phyloP scores from a whole-genome alignment of 345 rosid genomes.

The Turritis glabra region DNA sequence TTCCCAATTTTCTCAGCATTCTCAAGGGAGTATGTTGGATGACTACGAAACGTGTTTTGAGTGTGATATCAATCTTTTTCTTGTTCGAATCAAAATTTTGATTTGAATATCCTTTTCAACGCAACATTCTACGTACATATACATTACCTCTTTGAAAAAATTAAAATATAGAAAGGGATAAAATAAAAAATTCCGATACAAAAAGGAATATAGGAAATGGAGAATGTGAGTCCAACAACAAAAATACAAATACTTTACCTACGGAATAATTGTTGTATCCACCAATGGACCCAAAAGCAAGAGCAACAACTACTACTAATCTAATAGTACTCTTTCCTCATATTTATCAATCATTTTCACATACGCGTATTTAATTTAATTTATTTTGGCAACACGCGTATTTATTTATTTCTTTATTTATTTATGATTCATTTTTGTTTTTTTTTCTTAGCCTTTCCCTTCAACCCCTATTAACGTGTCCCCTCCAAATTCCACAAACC shows the following conservation, averaged over 20 bases:
- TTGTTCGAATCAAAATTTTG: neutral
- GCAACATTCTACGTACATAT: neutral
- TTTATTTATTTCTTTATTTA: slow-evolving; percentile 4
- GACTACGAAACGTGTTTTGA: too few species aligned
- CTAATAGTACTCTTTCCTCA: neutral
- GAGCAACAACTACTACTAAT: slow-evolving; percentile 6
- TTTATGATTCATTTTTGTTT: neutral
- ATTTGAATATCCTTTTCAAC: neutral
- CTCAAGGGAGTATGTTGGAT: too few species aligned
- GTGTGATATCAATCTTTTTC: too few species aligned
- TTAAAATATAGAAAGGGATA: too few species aligned
- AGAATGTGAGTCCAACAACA: slow-evolving; percentile 7
- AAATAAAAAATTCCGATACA: neutral
- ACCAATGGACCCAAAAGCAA: slow-evolving; percentile 36
- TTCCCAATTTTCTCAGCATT: neutral
- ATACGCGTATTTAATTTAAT: neutral
- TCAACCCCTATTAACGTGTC: slow-evolving; percentile 32
- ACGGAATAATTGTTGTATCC: slow-evolving; percentile 5
- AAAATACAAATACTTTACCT: neutral
- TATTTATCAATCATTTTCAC: slow-evolving; percentile 9
- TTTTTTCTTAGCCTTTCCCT: slow-evolving; percentile 4
- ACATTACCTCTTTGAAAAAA: neutral
- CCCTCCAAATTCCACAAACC: slow-evolving; percentile 24
- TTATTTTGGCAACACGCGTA: neutral
- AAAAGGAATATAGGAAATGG: neutral